These are phyloP conservation scores for Amanita molliuscula DNA, from an alignment of 768 basidiomycete genomes.

Conservation along the genomic window DNA sequence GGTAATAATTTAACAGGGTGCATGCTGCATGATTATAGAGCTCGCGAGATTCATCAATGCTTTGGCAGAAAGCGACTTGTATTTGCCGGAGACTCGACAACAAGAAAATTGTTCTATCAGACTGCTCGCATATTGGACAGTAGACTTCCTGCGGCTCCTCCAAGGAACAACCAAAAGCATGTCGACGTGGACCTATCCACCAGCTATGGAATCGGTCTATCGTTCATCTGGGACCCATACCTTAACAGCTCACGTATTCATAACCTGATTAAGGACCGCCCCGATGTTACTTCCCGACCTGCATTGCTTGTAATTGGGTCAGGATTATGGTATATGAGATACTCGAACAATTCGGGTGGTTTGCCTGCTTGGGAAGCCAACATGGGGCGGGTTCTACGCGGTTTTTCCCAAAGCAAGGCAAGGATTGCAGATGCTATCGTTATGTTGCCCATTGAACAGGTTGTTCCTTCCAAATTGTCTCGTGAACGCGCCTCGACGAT, in stretches of 20 bases:
- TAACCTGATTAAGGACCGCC: slow-evolving; percentile 24
- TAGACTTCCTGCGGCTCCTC: slow-evolving; percentile 37
- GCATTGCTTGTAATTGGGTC: slow-evolving; percentile 75
- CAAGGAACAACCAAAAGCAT: slow-evolving; percentile 59
- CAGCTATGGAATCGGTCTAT: slow-evolving; percentile 33
- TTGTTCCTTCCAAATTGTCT: slow-evolving; percentile 57
- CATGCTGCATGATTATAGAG: slow-evolving; percentile 60
- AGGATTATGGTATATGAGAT: slow-evolving; percentile 84
- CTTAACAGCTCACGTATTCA: slow-evolving; percentile 57
- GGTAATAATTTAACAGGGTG: slow-evolving; percentile 43
- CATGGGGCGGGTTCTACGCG: slow-evolving; percentile 54
- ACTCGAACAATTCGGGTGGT: slow-evolving; percentile 62
- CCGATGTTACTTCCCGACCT: slow-evolving; percentile 20
- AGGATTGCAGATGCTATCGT: slow-evolving; percentile 64
- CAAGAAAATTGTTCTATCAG: slow-evolving; percentile 72
- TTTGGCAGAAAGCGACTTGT: slow-evolving; percentile 49
- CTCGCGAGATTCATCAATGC: slow-evolving; percentile 44
- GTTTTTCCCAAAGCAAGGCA: slow-evolving; percentile 24
- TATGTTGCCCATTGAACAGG: slow-evolving; percentile 68
- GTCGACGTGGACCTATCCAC: slow-evolving; percentile 45
- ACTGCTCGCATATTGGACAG: slow-evolving; percentile 53
- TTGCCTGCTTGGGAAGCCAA: slow-evolving; percentile 69
- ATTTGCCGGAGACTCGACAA: slow-evolving; percentile 82
- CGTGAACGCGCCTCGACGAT: slow-evolving; percentile 57
- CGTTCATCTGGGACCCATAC: slow-evolving; percentile 83